These are phyloP conservation scores for Megacollybia platyphylla DNA, from an alignment of 1,284 basidiomycete species.

Conservation along the genomic window DNA sequence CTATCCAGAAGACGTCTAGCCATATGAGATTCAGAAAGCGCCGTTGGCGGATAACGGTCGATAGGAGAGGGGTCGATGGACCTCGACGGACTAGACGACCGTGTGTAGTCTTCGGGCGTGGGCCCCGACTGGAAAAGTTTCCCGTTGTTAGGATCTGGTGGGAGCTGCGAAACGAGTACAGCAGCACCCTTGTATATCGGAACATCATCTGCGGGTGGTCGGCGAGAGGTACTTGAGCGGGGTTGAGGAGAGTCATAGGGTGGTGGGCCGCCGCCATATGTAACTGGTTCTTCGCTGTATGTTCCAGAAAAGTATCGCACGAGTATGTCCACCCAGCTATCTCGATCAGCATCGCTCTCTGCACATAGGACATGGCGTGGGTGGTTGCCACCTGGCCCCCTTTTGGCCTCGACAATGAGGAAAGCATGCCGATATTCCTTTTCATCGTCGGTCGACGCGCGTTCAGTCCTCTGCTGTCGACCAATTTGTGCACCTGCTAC, in stretches of 20 bases:
- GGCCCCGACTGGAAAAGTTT: conserved; percentile 45
- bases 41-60: conserved; percentile 19
- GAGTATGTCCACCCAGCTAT: conserved; percentile 90
- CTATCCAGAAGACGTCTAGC: conserved; percentile 27
- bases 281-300: conserved; percentile 53
- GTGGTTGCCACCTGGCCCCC: conserved; percentile 55
- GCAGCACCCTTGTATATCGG: conserved; percentile 33
- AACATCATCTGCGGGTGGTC: conserved; percentile 52
- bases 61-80: conserved; percentile 32
- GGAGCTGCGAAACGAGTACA: conserved; percentile 47
- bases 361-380: conserved; percentile 91
- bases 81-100: conserved; percentile 41
- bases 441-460: conserved; percentile 59
- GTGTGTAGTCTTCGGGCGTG: conserved; percentile 23
- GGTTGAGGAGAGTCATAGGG: conserved; percentile 9
- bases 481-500: conserved; percentile 85
- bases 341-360: conserved; percentile 86
- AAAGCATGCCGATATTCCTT: conserved; percentile 95
- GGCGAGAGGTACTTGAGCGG: conserved; percentile 14
- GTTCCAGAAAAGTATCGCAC: conserved; percentile 70
- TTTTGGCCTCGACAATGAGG: conserved; percentile 83
- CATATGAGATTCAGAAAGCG: conserved; percentile 22
- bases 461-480: conserved; percentile 42
- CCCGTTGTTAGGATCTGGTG: conserved; percentile 40
- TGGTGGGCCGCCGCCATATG: conserved; percentile 16